phyloP scores from a whole-genome alignment of 805 yeast genomes.

The Crinitomyces ghanaensis region DNA sequence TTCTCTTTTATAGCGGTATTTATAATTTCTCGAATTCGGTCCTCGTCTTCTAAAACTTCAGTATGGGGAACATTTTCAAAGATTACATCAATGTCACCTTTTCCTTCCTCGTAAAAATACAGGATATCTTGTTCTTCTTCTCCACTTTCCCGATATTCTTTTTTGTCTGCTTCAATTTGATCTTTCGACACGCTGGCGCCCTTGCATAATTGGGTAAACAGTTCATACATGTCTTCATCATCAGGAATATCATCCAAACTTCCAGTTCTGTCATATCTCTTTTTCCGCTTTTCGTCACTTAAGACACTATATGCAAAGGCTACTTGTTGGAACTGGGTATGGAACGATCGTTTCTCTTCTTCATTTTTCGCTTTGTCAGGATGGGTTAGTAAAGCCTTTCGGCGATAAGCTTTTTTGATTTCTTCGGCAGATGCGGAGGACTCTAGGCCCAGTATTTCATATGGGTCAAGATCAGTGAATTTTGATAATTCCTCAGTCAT shows the following conservation, averaged over 20 bases:
- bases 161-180: constrained; percentile 55
- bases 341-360: constrained; percentile 27
- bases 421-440: constrained; percentile 19
- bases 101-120: constrained; percentile 41
- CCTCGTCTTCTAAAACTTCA: constrained; percentile 51
- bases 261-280: constrained; percentile 62
- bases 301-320: constrained; percentile 67
- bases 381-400: constrained; percentile 50
- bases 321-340: constrained; percentile 46
- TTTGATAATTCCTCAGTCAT: constrained; percentile 19
- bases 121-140: constrained; percentile 45
- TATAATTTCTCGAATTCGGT: constrained; percentile 45
- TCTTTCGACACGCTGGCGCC: constrained; percentile 29
- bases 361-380: constrained; percentile 51
- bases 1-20: constrained; percentile 32
- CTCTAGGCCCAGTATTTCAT: constrained; percentile 18
- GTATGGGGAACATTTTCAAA: constrained; percentile 74
- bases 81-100: constrained; percentile 58
- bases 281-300: constrained; percentile 44
- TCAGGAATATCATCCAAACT: constrained; percentile 35
- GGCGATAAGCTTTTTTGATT: constrained; percentile 58
- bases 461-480: constrained; percentile 20
- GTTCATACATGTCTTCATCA: constrained; percentile 26
- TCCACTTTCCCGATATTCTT: constrained; percentile 41
- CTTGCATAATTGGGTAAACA: constrained; percentile 26